phyloP scores from a whole-genome alignment of 2,329 filamentous ascomycete genomes.

The Boeremia lycopersici region DNA sequence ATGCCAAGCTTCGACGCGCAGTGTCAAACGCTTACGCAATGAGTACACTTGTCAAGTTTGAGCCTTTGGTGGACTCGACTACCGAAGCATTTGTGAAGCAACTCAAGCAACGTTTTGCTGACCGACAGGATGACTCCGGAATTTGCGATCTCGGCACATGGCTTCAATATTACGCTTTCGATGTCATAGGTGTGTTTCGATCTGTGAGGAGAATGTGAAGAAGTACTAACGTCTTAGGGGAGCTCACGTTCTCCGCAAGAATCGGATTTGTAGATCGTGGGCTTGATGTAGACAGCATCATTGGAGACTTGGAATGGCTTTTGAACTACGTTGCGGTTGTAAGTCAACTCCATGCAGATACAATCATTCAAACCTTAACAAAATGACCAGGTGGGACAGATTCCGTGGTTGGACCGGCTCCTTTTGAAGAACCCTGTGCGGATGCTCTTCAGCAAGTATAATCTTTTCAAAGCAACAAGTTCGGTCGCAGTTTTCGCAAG shows the following conservation, averaged over 20 bases:
- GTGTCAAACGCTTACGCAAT: slow-evolving; percentile 50
- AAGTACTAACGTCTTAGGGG: slow-evolving; percentile 28
- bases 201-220: no score
- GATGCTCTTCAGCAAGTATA: background rate
- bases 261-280: background rate
- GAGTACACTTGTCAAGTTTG: slow-evolving; percentile 40
- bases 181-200: slow-evolving; percentile 24
- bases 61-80: slow-evolving; percentile 25
- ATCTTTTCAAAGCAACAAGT: background rate
- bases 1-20: slow-evolving; percentile 33
- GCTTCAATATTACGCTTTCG: slow-evolving; percentile 45
- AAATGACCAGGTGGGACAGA: background rate
- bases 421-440: background rate
- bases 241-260: background rate
- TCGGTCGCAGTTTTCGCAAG: background rate
- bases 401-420: background rate
- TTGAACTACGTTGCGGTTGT: background rate
- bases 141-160: slow-evolving; percentile 21
- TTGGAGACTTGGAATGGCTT: background rate
- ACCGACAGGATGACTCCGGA: background rate
- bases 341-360: background rate
- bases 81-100: slow-evolving; percentile 17
- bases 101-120: slow-evolving; percentile 1
- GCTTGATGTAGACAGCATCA: background rate
- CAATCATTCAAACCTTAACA: background rate